A percentile compares a stretch with the other conserved stretches of the same genome.
Evolutionary conservation across 2,329 filamentous ascomycete species (phyloP).

Genomic region (Akanthomyces uredinophilus): DNA sequence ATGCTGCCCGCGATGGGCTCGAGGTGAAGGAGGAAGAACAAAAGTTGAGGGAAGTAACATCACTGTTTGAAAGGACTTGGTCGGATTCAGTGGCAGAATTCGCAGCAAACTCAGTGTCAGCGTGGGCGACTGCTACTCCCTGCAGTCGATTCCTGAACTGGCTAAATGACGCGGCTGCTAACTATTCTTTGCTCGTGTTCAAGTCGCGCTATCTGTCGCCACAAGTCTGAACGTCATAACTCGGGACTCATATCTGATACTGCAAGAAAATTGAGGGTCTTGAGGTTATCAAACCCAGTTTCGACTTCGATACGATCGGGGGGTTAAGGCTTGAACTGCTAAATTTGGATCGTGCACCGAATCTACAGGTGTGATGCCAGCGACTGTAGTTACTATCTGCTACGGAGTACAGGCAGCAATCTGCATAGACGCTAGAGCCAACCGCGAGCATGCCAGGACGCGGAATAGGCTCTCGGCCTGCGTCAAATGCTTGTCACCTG

Average conservation of each 20-base stretch:
- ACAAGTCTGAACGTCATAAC: not conserved
- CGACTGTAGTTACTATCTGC: not conserved
- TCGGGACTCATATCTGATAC: not conserved
- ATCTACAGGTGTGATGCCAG: not conserved
- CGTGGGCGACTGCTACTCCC: no score
- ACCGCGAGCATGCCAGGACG: not conserved
- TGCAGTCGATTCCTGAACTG: not conserved
- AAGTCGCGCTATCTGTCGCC: not conserved
- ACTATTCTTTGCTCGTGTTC: not conserved
- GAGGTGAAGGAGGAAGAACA: no score
- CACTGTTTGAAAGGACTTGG: no score
- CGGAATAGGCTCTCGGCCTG: constrained; percentile 1
- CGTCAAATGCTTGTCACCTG: not conserved
- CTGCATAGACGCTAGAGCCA: not conserved
- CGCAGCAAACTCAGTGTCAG: no score
- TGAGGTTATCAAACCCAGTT: not conserved
- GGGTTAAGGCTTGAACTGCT: not conserved
- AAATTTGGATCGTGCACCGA: not conserved
- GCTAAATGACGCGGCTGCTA: not conserved
- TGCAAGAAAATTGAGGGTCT: no score
- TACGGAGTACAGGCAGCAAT: not conserved
- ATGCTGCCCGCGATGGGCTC: no score
- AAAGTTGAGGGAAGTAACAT: no score
- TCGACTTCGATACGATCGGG: not conserved
- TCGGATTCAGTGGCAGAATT: no score